Evolutionary conservation across 495 filamentous ascomycete species (phyloP).

Genomic region (Pyronema domesticum): DNA sequence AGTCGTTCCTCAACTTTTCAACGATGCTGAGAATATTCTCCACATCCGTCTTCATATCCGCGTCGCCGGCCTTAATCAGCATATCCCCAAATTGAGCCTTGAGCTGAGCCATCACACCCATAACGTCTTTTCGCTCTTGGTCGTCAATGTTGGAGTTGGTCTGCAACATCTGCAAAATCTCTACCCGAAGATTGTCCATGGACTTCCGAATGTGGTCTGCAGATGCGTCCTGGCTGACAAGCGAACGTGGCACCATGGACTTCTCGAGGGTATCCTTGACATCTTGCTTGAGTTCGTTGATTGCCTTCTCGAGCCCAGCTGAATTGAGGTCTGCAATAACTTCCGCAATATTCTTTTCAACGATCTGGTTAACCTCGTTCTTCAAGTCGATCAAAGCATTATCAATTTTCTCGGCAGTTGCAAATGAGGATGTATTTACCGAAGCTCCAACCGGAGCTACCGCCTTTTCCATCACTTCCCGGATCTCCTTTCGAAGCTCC

Average conservation of each 20-base stretch:
- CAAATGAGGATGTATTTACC: slow-evolving; percentile 8
- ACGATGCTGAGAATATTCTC: slow-evolving; percentile 22
- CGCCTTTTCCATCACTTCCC: slow-evolving; percentile 17
- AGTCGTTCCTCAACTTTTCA: slow-evolving; percentile 8
- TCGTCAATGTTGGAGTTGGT: neutral
- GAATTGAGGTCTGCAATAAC: slow-evolving; percentile 24
- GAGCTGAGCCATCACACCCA: slow-evolving; percentile 9
- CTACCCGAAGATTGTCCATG: slow-evolving; percentile 4
- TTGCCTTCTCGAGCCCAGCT: slow-evolving; percentile 21
- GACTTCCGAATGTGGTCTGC: slow-evolving; percentile 12
- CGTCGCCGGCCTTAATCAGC: slow-evolving; percentile 30
- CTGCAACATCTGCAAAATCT: neutral
- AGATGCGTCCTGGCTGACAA: slow-evolving; percentile 13
- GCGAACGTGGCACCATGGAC: slow-evolving; percentile 20
- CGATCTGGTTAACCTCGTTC: slow-evolving; percentile 41
- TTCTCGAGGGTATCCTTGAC: slow-evolving; percentile 23
- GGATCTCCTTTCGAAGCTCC: slow-evolving; percentile 21
- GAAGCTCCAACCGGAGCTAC: slow-evolving; percentile 3
- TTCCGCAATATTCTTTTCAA: slow-evolving; percentile 20
- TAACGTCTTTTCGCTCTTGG: slow-evolving; percentile 4
- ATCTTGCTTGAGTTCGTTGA: slow-evolving; percentile 22
- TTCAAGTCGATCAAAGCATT: slow-evolving; percentile 46
- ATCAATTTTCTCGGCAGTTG: slow-evolving; percentile 39
- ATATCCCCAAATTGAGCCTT: slow-evolving; percentile 14
- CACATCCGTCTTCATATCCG: slow-evolving; percentile 38